Evolutionary conservation across 1,284 basidiomycete species (phyloP).

Genomic region (Fistulinella cinereoalba): DNA sequence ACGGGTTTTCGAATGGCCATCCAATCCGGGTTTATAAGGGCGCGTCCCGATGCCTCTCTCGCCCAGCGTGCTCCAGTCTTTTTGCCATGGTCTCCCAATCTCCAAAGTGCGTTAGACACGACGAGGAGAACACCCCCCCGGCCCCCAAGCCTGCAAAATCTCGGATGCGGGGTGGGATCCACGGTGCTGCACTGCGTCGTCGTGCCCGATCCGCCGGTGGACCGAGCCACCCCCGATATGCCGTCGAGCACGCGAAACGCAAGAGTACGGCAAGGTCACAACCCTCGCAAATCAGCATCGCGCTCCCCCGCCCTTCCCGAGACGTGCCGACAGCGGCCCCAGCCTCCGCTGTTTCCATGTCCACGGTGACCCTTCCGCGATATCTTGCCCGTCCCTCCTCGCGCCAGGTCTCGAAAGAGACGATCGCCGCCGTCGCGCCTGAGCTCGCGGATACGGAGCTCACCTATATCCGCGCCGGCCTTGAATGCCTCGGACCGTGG

Average conservation of each 20-base stretch:
- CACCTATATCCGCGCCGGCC: constrained; percentile 28
- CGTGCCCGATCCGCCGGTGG: constrained; percentile 25
- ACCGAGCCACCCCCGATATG: constrained; percentile 22
- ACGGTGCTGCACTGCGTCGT: constrained; percentile 31
- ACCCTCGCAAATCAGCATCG: constrained; percentile 10
- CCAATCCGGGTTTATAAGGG: constrained; percentile 23
- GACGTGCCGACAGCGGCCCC: constrained; percentile 9
- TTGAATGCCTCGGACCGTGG: constrained; percentile 29
- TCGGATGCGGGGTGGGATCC: constrained; percentile 29
- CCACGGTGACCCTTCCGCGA: constrained; percentile 20
- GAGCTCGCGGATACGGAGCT: constrained; percentile 24
- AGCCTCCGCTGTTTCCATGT: constrained; percentile 6
- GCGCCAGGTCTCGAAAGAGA: constrained; percentile 10
- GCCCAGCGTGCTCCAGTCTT: background rate
- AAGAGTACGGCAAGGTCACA: constrained; percentile 8
- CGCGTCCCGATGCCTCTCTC: constrained; percentile 12
- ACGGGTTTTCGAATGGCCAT: constrained; percentile 8
- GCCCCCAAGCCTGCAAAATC: constrained; percentile 3
- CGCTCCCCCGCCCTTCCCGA: constrained; percentile 4
- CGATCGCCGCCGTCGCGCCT: constrained; percentile 22
- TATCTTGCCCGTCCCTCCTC: constrained; percentile 22
- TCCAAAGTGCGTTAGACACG: constrained; percentile 4
- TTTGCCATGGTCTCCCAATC: constrained; percentile 16
- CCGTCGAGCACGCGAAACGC: constrained; percentile 26
- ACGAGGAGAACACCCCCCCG: constrained; percentile 29